Base-by-base conservation (phyloP, 805 yeast genomes). In the Saturnispora besseyi region DNA sequence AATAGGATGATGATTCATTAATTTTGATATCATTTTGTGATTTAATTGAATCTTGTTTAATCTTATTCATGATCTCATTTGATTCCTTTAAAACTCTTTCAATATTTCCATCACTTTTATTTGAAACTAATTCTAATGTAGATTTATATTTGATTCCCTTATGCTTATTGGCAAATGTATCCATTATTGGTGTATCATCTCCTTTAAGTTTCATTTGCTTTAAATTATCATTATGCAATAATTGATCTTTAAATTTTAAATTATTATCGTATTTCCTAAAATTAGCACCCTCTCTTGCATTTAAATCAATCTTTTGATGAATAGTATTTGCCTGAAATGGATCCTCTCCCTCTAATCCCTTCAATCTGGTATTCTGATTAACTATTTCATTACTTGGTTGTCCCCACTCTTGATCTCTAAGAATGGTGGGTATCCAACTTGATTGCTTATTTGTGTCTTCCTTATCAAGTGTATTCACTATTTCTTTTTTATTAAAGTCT, bases 121-220 rank as follows among this genome's bases (percentile, higher is more conserved):
- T 58, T 3, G 62, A 57, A 9, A 60, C 53, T 10, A 64, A 58
- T 31, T 57, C 60, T n/a, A 54, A 50, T 11, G 55, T 51, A 18
- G 45, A 55, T 30, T 29, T 37, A 26, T 37, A 45, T 9, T 24
- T 21, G 30, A 53, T 55, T 24, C 48, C 48, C 28, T 48, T 52
- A 4, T 52, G 45, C 36, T 62, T 60, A 29, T 62, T 58, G 3
- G 66, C 64, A 57, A 64, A 64, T 2, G 68, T 65, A 48, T 64
- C 66, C 1, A 62, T 62, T 3, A 59, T 44, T n/a, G 44, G 30
- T 4, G 55, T 53, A 1, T 56, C 48, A 18, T 52, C 21, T 36
- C 40, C 55, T 29, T 48, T 49, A 13, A 43, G 29, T 7, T 64
- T 61, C 13, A 54, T 51, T 41, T 55, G 50, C 21, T 55, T 55